Base-by-base conservation (phyloP, 192 early-diverging fungal genomes). In the Pilaira anomala region DNA sequence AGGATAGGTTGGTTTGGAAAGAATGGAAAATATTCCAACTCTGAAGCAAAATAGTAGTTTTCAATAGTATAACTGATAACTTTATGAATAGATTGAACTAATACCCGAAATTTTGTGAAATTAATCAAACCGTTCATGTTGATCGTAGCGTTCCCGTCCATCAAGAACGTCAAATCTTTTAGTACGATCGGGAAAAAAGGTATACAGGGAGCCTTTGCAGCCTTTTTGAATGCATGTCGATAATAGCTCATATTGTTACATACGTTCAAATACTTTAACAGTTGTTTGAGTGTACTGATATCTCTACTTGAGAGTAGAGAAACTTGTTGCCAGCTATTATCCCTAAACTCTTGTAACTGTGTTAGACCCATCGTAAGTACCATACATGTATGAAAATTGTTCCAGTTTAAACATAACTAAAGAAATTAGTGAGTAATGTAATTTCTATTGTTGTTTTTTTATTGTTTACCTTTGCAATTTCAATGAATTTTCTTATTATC, bases 141-240 rank as follows among this genome's bases (percentile, higher is more conserved):
- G 13, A 12, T 58, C 1, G 80, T 82, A 16, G 78, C 74, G 36
- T 85, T 87, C n/a, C 90, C 90, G 52, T 91, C 87, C 54, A 88
- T 68, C 40, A 88, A 74, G 64, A 91, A 88, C 13, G 83, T 88
- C 24, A 87, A 73, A 60, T 91, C 90, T 59, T 91, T 91, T 49
- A 91, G 76, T 5, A 88, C 71, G 7, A 88, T 67, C 0, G 87
- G 86, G 18, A 91, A 76, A 57, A 88, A 91, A 16, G 84, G 83
- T 22, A 89, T 70, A 1, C 75, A 67, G 7, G 78, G 81, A 14
- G 74, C 28, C 26, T 67, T 72, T 11, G 71, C 73, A 0, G 45
- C 46, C 41, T 77, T 61, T 25, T 67, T 74, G 7, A 90, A 72
- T 1, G 80, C 78, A 7, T 75, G 70, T 19, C 90, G 74, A 63